phyloP scores from a whole-genome alignment of 2,329 filamentous ascomycete species.

The Onygenales sp. region DNA sequence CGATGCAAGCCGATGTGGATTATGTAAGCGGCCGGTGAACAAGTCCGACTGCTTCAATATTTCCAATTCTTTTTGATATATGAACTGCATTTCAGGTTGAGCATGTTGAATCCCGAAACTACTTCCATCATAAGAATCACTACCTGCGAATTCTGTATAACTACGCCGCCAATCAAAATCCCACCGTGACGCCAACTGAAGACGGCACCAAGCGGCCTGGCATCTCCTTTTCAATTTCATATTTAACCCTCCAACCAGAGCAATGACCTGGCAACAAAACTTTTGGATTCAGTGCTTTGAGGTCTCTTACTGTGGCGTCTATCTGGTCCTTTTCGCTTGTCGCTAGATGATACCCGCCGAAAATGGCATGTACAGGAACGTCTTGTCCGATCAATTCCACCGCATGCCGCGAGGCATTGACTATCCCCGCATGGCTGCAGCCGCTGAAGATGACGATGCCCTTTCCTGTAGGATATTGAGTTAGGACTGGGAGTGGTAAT shows the following conservation, averaged over 20 bases:
- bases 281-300: constrained; percentile 38
- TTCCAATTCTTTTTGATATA: no score
- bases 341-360: constrained; percentile 47
- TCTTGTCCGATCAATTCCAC: constrained; percentile 27
- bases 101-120: no score
- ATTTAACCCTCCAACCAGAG: constrained; percentile 47
- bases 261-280: constrained; percentile 48
- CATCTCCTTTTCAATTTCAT: constrained; percentile 43
- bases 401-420: constrained; percentile 43
- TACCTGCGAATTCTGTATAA: no score
- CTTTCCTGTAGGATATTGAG: constrained; percentile 26
- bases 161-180: constrained; percentile 16
- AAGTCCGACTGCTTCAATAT: no score
- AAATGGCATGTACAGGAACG: constrained; percentile 39
- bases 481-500: not conserved
- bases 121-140: no score
- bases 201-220: constrained; percentile 42
- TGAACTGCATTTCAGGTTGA: no score
- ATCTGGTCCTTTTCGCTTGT: constrained; percentile 36
- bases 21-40: no score
- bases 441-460: constrained; percentile 48
- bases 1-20: not conserved
- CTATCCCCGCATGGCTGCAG: constrained; percentile 47
- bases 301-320: constrained; percentile 37
- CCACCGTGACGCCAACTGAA: constrained; percentile 39